Base-by-base conservation (phyloP, 108 stramenopile genomes). In the Cyclotella baltica region DNA sequence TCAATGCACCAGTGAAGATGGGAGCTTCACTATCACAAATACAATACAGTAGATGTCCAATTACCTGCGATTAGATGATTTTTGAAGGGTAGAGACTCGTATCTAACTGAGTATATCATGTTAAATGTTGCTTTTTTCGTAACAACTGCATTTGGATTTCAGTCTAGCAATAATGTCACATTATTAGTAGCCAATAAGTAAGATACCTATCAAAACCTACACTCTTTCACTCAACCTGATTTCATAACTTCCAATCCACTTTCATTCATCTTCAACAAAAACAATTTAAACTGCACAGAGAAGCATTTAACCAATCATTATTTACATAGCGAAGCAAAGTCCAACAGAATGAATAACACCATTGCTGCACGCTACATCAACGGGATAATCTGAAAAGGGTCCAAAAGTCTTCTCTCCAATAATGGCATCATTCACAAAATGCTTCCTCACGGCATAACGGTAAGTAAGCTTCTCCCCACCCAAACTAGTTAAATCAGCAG, bases 391-490 rank as follows among this genome's bases (percentile, higher is more conserved):
- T 23, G 67, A 30, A 69, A 63, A 87, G 4, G 55, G 76, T 68
- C 86, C 87, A 71, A 86, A 85, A 64, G 86, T 85, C 71, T 77
- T 78, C 75, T 87, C 85, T 59, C 89, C 91, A 72, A 90, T 84
- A 62, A 89, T 86, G 52, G 86, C 87, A 78, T 90, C 88, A 63
- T 92, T 88, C 62, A 90, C 84, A 76, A 87, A 90, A 73, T 86
- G 76, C 87, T 90, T 92, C 57, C 91, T 76, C 71, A 90, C 78
- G 67, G 79, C 82, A 69, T 85, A 77, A 38, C 75, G 61, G 86
- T 86, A 87, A 15, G 65, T 81, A 36, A 90, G 59, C 19, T 76
- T 52, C 10, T 64, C 66, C 48, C 91, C 89, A 37, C 72, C 74
- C 34, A 90, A 35, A 57, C 80, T 82, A 20, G 66, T 75, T 58